A percentile compares a stretch with the other conserved stretches of the same genome.
Evolutionary conservation across 305 asterid genomes (phyloP).

Genomic region (Plantago lanceolata): DNA sequence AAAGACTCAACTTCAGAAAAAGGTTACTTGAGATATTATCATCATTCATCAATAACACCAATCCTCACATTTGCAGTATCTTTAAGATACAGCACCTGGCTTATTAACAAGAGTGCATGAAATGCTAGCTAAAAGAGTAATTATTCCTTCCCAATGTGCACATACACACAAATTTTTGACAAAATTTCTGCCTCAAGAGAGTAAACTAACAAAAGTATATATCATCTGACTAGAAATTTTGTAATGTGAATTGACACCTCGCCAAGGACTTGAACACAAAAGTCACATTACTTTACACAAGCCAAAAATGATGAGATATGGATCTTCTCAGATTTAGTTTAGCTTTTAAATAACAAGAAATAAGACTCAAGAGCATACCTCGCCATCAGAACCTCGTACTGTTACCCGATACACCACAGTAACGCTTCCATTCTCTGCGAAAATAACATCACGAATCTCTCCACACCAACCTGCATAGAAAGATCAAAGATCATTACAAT

Average conservation of each 20-base stretch:
- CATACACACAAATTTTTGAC: too few relatives aligned
- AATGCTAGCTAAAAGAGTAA: too few relatives aligned
- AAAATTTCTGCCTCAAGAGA: too few relatives aligned
- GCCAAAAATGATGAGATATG: constrained; percentile 8
- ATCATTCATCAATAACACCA: too few relatives aligned
- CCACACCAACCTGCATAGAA: constrained; percentile 89
- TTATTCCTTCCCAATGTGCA: too few relatives aligned
- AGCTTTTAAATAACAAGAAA: constrained; percentile 16
- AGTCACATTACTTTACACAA: constrained; percentile 5
- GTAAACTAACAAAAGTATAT: too few relatives aligned
- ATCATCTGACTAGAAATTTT: background rate
- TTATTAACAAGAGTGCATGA: too few relatives aligned
- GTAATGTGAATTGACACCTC: background rate
- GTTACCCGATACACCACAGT: constrained; percentile 96
- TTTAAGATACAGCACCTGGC: too few relatives aligned
- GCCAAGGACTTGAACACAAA: constrained; percentile 1
- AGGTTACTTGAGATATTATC: background rate
- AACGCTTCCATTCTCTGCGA: constrained; percentile 82
- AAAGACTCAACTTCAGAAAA: constrained; percentile 6
- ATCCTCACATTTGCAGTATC: too few relatives aligned
- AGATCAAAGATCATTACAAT: background rate
- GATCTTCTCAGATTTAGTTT: constrained; percentile 5
- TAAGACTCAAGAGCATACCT: constrained; percentile 43
- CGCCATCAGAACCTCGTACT: constrained; percentile 91
- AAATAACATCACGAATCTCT: constrained; percentile 91